These are phyloP conservation scores for Leishmania guyanensis DNA, from an alignment of 208 protist genomes.

Conservation along the genomic window DNA sequence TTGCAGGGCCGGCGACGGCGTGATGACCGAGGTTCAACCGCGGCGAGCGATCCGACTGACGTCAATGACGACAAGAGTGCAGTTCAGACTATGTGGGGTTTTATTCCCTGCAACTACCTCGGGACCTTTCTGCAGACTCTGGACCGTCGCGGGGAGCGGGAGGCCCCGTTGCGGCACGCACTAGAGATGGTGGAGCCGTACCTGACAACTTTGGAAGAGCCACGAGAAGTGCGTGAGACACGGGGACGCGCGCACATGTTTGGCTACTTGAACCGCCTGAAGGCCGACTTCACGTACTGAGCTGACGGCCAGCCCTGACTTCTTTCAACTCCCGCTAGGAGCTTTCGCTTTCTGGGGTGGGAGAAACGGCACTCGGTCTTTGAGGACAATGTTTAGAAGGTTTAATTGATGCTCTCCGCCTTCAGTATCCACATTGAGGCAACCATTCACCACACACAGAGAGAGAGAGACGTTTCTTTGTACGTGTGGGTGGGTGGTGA, in stretches of 20 bases:
- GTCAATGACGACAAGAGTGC: constrained; percentile 5
- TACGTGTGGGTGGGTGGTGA: too few species aligned
- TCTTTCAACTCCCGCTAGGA: neutral
- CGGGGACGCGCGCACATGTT: constrained; percentile 68
- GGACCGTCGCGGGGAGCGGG: constrained; percentile 65
- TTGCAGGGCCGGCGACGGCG: neutral
- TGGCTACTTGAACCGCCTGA: constrained; percentile 83
- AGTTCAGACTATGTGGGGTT: constrained; percentile 62
- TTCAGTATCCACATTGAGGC: too few species aligned
- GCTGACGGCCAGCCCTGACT: neutral
- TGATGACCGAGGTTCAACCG: neutral
- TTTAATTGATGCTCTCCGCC: too few species aligned
- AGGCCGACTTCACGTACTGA: constrained; percentile 35
- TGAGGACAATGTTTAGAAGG: too few species aligned
- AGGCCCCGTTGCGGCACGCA: constrained; percentile 53
- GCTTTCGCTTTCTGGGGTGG: neutral
- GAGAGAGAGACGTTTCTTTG: too few species aligned
- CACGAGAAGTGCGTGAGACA: constrained; percentile 50
- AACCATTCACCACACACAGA: too few species aligned
- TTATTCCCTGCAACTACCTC: constrained; percentile 64
- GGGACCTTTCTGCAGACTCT: constrained; percentile 57
- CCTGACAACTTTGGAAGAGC: constrained; percentile 39
- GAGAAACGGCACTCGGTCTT: too few species aligned
- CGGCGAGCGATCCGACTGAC: neutral
- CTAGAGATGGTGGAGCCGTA: constrained; percentile 63